These are phyloP conservation scores for Ogataea nitratoaversa DNA, from an alignment of 805 yeast species.

Conservation along the genomic window DNA sequence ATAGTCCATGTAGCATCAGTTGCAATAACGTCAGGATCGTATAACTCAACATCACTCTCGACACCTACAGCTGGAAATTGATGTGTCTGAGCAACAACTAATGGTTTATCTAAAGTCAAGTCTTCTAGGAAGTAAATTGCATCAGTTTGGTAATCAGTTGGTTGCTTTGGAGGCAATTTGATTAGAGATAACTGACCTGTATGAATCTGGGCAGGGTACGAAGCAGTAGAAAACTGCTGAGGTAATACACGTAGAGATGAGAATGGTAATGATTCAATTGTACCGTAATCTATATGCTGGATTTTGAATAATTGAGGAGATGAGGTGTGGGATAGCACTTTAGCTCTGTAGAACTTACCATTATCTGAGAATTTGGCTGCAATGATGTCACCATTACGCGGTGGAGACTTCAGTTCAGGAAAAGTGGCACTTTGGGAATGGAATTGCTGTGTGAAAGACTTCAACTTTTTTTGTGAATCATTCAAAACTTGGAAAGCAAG, in stretches of 20 bases:
- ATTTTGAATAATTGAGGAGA: conserved; percentile 42
- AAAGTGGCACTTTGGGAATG: conserved; percentile 35
- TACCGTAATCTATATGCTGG: conserved; percentile 61
- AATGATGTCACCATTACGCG: conserved; percentile 52
- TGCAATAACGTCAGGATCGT: conserved; percentile 52
- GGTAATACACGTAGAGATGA: conserved; percentile 51
- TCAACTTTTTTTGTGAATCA: conserved; percentile 35
- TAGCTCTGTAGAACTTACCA: conserved; percentile 57
- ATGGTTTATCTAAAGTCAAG: conserved; percentile 43
- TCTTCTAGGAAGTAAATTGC: conserved; percentile 54
- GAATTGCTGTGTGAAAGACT: conserved; percentile 43
- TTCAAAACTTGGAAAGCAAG: conserved; percentile 44
- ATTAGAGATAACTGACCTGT: conserved; percentile 50
- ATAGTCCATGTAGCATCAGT: conserved; percentile 53
- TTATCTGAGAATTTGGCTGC: conserved; percentile 50
- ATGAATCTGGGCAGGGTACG: conserved; percentile 51
- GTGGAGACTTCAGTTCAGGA: conserved; percentile 34
- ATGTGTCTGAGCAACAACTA: conserved; percentile 51
- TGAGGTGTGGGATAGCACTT: conserved; percentile 44
- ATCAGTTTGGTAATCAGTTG: conserved; percentile 50
- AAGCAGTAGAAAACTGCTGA: conserved; percentile 36
- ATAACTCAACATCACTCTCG: conserved; percentile 49
- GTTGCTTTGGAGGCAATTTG: conserved; percentile 52
- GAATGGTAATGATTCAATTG: conserved; percentile 40
- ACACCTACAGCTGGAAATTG: conserved; percentile 34